A percentile compares a stretch with the other conserved stretches of the same genome.
phyloP scores from a whole-genome alignment of 2,329 filamentous ascomycete genomes.

The Penicillium concentricum region DNA sequence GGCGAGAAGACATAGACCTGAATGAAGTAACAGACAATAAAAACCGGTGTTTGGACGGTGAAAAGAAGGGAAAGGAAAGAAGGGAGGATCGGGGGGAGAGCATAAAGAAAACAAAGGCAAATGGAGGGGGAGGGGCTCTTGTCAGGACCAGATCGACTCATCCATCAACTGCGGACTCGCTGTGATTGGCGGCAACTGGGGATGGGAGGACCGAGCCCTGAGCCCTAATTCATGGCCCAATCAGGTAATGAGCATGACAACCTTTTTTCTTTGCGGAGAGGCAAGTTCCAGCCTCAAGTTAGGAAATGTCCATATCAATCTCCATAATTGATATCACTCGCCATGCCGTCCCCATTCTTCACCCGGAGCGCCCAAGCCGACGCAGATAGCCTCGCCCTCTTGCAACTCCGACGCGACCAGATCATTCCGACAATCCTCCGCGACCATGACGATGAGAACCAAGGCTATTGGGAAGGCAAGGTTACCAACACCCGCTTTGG shows the following conservation, averaged over 20 bases:
- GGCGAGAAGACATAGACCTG: slow-evolving; percentile 35
- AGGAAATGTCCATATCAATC: not conserved
- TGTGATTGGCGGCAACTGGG: slow-evolving; percentile 22
- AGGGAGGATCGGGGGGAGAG: slow-evolving; percentile 22
- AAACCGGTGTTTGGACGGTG: slow-evolving; percentile 16
- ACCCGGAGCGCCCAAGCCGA: slow-evolving; percentile 63
- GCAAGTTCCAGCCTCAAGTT: not conserved
- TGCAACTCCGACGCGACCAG: slow-evolving; percentile 85
- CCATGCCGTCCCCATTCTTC: slow-evolving; percentile 71
- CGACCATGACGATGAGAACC: slow-evolving; percentile 60
- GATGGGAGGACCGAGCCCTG: slow-evolving; percentile 13
- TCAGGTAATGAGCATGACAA: slow-evolving; percentile 16
- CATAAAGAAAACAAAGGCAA: slow-evolving; percentile 24
- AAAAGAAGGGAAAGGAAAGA: slow-evolving; percentile 11
- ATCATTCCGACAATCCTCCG: slow-evolving; percentile 73
- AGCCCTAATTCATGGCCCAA: slow-evolving; percentile 25
- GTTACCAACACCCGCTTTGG: slow-evolving; percentile 92
- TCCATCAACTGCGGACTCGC: slow-evolving; percentile 12
- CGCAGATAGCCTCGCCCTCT: slow-evolving; percentile 70
- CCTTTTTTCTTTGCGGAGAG: slow-evolving; percentile 18
- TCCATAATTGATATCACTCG: not conserved
- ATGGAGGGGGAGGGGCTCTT: slow-evolving; percentile 25
- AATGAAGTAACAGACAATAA: slow-evolving; percentile 11
- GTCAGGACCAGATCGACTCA: slow-evolving; percentile 20
- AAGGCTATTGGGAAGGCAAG: slow-evolving; percentile 73